Base-by-base conservation (phyloP, 148 eudicot species). In the Persicaria tinctoria region DNA sequence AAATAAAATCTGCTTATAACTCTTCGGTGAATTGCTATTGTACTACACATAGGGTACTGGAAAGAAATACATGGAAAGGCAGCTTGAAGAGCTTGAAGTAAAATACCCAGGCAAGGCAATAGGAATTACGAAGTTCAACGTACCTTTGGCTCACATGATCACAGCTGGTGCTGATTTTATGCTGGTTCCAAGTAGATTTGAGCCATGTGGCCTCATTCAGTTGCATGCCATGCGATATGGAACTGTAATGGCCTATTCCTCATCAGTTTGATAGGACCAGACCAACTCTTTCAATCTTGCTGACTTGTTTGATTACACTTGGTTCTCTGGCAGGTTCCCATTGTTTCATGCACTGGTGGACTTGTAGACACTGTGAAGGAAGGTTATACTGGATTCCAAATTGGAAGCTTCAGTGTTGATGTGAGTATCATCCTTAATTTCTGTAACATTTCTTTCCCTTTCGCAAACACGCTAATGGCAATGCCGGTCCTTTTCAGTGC, bases 201-300 rank as follows among this genome's bases (percentile, higher is more conserved):
- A 95, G 78, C 99, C 99, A 2, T 92, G 99, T 75, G 99, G 99
- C 81, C 99, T 95, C 73, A 92, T 92, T 76, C 99, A 95, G 76
- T 80, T 95, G 73, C 94, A 95, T 27, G 97, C 97, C 72, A 92
- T 95, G 97, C 82, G 88, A 80, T 95, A 95, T 75, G 99, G 99
- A 87, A 90, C 96, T 14, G 98, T 93, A 89, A 66, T 68, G 45
- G 32, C 59, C n/a, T 48, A 46, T 48, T 70, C 51, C 32, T 70
- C 46, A 70, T 16, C 10, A 8, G 53, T 46, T 48, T 53, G 7
- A 0, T 12, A 41, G 10, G 48, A 66, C 47, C 27, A 57, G 48
- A 66, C 47, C 27, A 57, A 57, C 5, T 41, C 5, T 41, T 66
- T 41, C 16, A 66, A 8, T 18, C 27, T 66, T 44, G 12, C 12